Evolutionary conservation across 768 basidiomycete genomes (phyloP), one percentile per base, ranked within the genome.

Genomic region (Phlebiopsis gigantea): DNA sequence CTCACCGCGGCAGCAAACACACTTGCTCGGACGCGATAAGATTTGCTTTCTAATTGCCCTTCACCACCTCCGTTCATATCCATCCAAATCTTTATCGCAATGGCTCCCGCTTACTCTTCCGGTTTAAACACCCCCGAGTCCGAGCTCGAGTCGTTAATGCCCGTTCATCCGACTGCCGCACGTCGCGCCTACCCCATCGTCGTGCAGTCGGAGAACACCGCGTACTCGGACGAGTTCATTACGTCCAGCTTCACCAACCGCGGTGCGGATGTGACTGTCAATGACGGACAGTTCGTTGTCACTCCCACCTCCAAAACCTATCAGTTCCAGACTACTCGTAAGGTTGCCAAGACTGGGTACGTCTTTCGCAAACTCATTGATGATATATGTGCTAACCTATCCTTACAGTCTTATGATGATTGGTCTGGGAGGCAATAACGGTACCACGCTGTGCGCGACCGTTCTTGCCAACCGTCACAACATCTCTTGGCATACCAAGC

Each of bases 351-450:
- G 78, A 96, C 93, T 68, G 97, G 96, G 94, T 96, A 69, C 60
- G 88, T 79, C 14, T 57, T 61, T 28, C 19, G 19, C 17, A 4
- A 6, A 10, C 22, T 26, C 8, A 57, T 57, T 10, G 55, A 42
- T 10, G 51, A 28, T 31, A 45, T 21, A 30, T 14, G n/a, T 2
- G 52, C 47, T 65, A 59, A 24, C 14, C 55, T 56, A 50, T 58
- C 34, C 53, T 54, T 58, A 7, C 59, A 98, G 96, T 55, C 80
- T 99, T 61, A 88, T 99, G 90, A 88, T 99, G 83, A 87, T 98
- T 64, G 97, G 97, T 58, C 74, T 94, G 57, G 96, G 96, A 57
- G 96, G 97, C 52, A 99, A 99, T 82, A 99, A 99, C 68, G 97
- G 96, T 51, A 82, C 89, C 47, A 98, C 96, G 25, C 80, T 98